phyloP scores from a whole-genome alignment of 176 grass and related monocot species.

The Hyparrhenia diplandra region DNA sequence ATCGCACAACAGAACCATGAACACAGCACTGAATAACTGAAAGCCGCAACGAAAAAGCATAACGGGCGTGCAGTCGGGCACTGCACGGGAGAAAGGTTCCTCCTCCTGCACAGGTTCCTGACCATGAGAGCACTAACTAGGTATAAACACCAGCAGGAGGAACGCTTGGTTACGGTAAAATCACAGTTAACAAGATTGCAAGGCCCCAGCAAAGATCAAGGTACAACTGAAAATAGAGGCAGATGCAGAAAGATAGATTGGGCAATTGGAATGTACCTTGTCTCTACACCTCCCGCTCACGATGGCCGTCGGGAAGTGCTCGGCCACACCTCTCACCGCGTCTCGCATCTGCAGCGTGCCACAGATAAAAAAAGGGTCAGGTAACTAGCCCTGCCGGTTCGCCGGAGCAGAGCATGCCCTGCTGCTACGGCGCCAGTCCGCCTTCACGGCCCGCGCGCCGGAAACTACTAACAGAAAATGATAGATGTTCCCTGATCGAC shows the following conservation, averaged over 20 bases:
- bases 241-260: background rate
- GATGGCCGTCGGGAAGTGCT: constrained; percentile 87
- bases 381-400: background rate
- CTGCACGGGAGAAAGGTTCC: background rate
- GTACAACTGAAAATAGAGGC: background rate
- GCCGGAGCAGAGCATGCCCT: constrained; percentile 9
- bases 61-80: too few species aligned
- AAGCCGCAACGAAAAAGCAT: background rate
- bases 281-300: constrained; percentile 84
- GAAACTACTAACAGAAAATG: background rate
- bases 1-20: background rate
- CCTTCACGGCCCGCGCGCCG: too few species aligned
- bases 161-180: constrained; percentile 3
- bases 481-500: background rate
- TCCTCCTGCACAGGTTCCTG: too few species aligned
- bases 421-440: background rate
- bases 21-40: background rate
- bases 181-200: background rate
- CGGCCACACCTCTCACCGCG: constrained; percentile 56
- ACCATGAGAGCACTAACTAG: background rate
- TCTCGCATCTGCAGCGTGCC: constrained; percentile 65
- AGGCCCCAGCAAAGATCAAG: background rate
- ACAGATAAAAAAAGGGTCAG: background rate
- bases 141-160: background rate
- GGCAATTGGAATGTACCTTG: constrained; percentile 62